Base-by-base conservation (phyloP, 495 filamentous ascomycete species). In the Platismatia glauca region DNA sequence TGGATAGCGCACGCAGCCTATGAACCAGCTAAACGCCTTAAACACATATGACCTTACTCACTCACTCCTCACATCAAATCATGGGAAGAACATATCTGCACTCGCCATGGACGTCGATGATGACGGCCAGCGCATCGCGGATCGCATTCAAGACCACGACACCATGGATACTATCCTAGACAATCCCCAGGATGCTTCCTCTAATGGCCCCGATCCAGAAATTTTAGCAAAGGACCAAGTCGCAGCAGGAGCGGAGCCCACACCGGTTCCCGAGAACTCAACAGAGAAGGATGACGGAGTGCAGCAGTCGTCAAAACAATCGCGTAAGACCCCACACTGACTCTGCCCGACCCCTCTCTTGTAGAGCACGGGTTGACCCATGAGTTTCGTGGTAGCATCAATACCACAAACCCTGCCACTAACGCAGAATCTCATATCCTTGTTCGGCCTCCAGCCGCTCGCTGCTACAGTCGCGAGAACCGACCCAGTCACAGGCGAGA, bases 401-500 rank as follows among this genome's bases (percentile, higher is more conserved):
- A 60, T 41, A 56, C 22, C 64, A 41, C 59, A 66, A 67, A 46
- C 39, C 70, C 87, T 86, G 57, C 81, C 86, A 69, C 80, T 81
- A 39, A 78, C 80, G 56, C 71, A 84, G 64, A 83, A 89, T 72
- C 78, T 90, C 58, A 77, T 89, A 57, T 77, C 80, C 27, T 73
- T 88, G 58, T 89, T 87, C 72, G 77, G 76, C 39, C 75, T 90
- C 50, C 75, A 81, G 59, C 68, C 76, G 56, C 74, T 89, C 59
- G 86, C 84, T 55, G 78, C 81, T 62, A 83, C 79, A 57, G 86
- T 89, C 60, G 84, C 84, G 57, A 77, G 87, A 59, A 78, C 76
- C 57, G 84, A 90, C 70, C 82, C 84, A 6, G 71, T 76, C 7
- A 86, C 83, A 8, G 86, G 85, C 46, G 84, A 84, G 65, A 90